These are phyloP conservation scores for Heimioporus sp. DNA, from an alignment of 768 basidiomycete genomes.

Conservation along the genomic window DNA sequence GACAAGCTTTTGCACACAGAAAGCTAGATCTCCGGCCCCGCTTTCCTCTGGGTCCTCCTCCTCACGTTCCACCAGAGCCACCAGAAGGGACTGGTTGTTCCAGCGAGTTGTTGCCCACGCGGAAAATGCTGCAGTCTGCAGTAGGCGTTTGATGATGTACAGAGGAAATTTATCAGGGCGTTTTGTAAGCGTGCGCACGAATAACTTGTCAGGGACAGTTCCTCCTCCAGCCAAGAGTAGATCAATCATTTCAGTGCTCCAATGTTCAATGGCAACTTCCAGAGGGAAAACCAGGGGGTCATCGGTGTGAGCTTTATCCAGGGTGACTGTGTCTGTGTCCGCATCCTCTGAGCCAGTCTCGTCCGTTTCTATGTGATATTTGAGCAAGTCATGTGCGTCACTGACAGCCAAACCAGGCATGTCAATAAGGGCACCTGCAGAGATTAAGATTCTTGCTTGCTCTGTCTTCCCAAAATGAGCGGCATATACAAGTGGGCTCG, in stretches of 20 bases:
- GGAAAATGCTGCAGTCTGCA: neutral
- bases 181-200: neutral
- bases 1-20: neutral
- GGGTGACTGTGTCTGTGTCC: neutral
- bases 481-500: constrained; percentile 7
- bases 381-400: neutral
- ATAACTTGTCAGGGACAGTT: neutral
- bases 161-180: neutral
- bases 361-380: neutral
- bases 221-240: neutral
- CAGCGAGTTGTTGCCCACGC: neutral
- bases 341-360: too few relatives aligned
- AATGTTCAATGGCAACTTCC: constrained; percentile 2
- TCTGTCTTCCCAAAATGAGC: neutral
- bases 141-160: neutral
- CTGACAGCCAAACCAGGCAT: neutral
- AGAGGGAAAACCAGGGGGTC: neutral
- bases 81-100: constrained; percentile 1
- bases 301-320: too few relatives aligned
- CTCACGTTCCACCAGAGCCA: neutral
- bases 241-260: neutral
- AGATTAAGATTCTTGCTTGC: neutral
- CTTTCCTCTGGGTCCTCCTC: neutral
- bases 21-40: too few relatives aligned
- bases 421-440: neutral